Evolutionary conservation across 495 filamentous ascomycete species (phyloP), one percentile per base, ranked within the genome.

Genomic region (Penicillium soppii): DNA sequence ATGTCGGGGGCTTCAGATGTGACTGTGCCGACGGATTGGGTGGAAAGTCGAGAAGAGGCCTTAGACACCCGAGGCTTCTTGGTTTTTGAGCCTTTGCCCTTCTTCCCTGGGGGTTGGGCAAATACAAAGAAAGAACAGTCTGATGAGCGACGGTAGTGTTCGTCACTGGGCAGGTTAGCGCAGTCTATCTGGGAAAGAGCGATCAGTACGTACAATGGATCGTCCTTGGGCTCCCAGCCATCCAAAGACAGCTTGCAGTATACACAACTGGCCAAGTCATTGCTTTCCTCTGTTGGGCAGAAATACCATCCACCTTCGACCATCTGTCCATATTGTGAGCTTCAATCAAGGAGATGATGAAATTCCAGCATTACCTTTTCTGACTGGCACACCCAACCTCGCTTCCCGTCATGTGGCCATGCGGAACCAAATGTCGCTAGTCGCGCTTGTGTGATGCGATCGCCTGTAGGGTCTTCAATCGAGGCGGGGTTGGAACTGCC

Each of bases 271-370:
- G 87, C 88, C 66, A 90, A 83, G 67, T 98, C 94, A 46, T 89
- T 81, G 22, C 82, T 86, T 27, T 92, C 91, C 27, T 78, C 73
- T 1, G 78, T 89, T 0, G 94, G 94, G 27, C 89, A 91, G 68
- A 92, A 96, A 63, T 88, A 90, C 90, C 92, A 98, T 13, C 94
- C 94, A 6, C 88, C 89, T 47, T 90, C 87, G 33, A 88, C 87
- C 79, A 97, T 89, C 91, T 97, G 56, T 33, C n/a, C 29, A 22
- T 43, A 33, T 30, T 49, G 47, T 61, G 42, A 55, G 47, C 42
- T 36, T 43, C 48, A 36, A 63, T 55, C 41, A 54, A 47, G 25
- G 53, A 25, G 32, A 8, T 5, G 8, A 17, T n/a, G 15, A 12
- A 40, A 26, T 20, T 46, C 23, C 25, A 21, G 39, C 3, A 9